Base-by-base conservation (phyloP, 495 filamentous ascomycete species). In the Corynascus novoguineensis region DNA sequence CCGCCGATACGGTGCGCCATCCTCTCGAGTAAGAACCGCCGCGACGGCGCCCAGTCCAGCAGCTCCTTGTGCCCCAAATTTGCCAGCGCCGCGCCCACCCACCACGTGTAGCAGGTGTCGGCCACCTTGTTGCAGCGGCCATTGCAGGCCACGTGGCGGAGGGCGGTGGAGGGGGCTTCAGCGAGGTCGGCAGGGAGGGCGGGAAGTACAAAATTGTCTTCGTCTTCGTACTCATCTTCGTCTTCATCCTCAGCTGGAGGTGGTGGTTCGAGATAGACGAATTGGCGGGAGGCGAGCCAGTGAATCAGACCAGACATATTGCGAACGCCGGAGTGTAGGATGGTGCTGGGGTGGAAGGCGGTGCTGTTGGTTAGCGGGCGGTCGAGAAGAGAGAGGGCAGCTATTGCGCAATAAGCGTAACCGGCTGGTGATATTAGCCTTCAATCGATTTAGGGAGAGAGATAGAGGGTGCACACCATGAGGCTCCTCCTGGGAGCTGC, bases 71-170 rank as follows among this genome's bases (percentile, higher is more conserved):
- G 45, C 5, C 49, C 56, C 15, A 97, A 78, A 60, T 90, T 85
- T 47, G 75, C 73, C 7, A 97, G 70, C 6, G 89, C 82, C 11
- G 81, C 91, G 27, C 78, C 78, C 2, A 87, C 87, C 93, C 93
- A 98, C 76, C 90, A 98, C 6, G 81, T 83, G 70, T 98, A 97
- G 71, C 93, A 98, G 1, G 92, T 97, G 72, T 98, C 93, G 19
- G 86, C 84, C 12, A 82, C 68, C 66, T 98, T 98, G 73, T 96
- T 96, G 58, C 79, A 81, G 32, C 93, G 83, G 41, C 93, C 93
- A 63, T 92, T 95, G 67, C 95, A 89, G 22, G 89, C 92, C 7
- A 76, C 68, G 77, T 67, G 37, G 8, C 72, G 60, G 60, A 68
- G 40, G 64, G 60, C 50, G 41, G 72, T 47, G 55, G 69, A 38